Evolutionary conservation across 495 filamentous ascomycete species (phyloP), one percentile per base, ranked within the genome.

Genomic region (Antarctomyces pellizariae): DNA sequence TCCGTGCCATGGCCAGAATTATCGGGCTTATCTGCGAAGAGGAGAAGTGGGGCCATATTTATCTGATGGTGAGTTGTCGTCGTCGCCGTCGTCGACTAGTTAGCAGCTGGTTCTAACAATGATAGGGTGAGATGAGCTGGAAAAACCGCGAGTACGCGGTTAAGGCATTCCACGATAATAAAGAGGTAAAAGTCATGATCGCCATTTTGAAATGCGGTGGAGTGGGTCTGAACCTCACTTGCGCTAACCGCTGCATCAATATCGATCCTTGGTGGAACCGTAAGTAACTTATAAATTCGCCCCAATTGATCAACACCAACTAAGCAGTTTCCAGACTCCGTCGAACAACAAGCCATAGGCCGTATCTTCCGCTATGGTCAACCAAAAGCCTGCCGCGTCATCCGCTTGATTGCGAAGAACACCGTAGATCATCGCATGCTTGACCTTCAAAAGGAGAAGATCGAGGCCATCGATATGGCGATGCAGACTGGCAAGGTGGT

Each of bases 231-330:
- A 65, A 70, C 19, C 42, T 71, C 12, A 55, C 62, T 0, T 45
- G 45, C 23, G 66, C 64, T 0, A 65, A 61, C 26, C 56, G 64
- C 17, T 63, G 67, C 24, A 59, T 70, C 9, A 47, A 57, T 1
- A 28, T 68, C 0, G 67, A 71, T 29, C 48, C 58, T 0, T 71
- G 64, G 64, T 74, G 62, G 62, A 71, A 72, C 28, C 48, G n/a
- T n/a, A n/a, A n/a, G n/a, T n/a, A n/a, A n/a, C n/a, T n/a, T n/a
- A n/a, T n/a, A n/a, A n/a, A n/a, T n/a, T n/a, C n/a, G n/a, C n/a
- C n/a, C n/a, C n/a, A n/a, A n/a, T n/a, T n/a, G n/a, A n/a, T n/a
- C n/a, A n/a, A n/a, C n/a, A n/a, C n/a, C n/a, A n/a, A n/a, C n/a
- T n/a, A n/a, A n/a, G n/a, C n/a, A n/a, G n/a, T n/a, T n/a, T n/a